Evolutionary conservation across 306 rosid genomes (phyloP).

Genomic region (Begonia peltatifolia): DNA sequence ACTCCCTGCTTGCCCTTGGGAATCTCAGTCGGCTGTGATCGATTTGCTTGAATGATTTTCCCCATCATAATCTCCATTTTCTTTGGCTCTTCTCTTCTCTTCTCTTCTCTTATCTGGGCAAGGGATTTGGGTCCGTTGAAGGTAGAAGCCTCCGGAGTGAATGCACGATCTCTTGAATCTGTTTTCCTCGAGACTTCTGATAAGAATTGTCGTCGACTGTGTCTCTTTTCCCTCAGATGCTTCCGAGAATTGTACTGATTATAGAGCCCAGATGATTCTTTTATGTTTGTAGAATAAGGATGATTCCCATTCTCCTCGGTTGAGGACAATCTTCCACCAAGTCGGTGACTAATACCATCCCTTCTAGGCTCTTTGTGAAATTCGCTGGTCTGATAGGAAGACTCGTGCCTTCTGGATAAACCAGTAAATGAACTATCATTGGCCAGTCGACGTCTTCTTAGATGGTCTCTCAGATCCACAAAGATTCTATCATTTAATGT

Average conservation of each 20-base stretch:
- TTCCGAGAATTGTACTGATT: constrained; percentile 26
- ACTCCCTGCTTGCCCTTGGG: constrained; percentile 33
- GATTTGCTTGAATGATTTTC: constrained; percentile 1
- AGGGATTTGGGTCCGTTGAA: constrained; percentile 65
- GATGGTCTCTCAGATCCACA: constrained; percentile 48
- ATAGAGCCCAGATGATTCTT: constrained; percentile 19
- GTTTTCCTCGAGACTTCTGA: constrained; percentile 23
- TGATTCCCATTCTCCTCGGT: constrained; percentile 20
- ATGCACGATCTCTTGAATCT: constrained; percentile 9
- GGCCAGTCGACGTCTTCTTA: constrained; percentile 39
- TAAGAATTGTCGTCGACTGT: not conserved
- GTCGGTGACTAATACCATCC: constrained; percentile 15
- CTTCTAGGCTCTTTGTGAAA: constrained; percentile 16
- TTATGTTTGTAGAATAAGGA: constrained; percentile 18
- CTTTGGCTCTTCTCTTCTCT: constrained; percentile 33
- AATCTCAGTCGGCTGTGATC: constrained; percentile 27
- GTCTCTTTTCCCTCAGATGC: too few relatives aligned
- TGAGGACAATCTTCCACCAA: constrained; percentile 35
- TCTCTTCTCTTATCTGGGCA: constrained; percentile 57
- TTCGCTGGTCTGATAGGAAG: constrained; percentile 18
- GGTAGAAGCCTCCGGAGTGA: constrained; percentile 11
- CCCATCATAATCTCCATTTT: not conserved
- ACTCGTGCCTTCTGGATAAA: constrained; percentile 29
- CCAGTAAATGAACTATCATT: constrained; percentile 18
- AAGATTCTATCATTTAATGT: constrained; percentile 17